Conservation (phyloP, 257 asterid genomes). For the Solanum piurae region DNA sequence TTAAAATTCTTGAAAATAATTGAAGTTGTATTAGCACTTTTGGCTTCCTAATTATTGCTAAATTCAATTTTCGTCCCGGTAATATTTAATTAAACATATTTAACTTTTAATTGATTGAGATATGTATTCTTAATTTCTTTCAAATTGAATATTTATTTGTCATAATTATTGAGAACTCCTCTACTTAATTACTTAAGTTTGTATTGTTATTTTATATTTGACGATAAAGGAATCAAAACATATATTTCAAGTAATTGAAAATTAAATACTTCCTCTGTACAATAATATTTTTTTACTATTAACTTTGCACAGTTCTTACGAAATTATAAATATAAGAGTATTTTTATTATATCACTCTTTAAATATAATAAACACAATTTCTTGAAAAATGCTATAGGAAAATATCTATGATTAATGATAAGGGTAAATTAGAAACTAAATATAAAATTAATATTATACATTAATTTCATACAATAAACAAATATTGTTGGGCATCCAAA, state of each 20-base stretch:
- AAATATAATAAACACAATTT: no score
- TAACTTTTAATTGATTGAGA: not conserved
- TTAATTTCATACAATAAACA: no score
- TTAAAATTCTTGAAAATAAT: not conserved
- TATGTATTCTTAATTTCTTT: not conserved
- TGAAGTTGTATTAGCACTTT: not conserved
- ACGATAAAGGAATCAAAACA: not conserved
- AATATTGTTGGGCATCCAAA: accelerated
- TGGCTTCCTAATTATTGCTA: not conserved
- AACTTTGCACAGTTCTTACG: no score
- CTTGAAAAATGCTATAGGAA: no score
- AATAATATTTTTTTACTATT: no score
- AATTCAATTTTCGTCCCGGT: not conserved
- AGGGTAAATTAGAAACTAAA: no score
- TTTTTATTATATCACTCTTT: no score
- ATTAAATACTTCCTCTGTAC: not conserved
- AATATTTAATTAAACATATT: not conserved
- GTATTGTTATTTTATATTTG: not conserved
- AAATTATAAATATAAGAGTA: no score
- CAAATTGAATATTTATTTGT: not conserved
- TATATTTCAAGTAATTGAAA: not conserved
- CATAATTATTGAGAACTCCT: not conserved
- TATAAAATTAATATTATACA: no score
- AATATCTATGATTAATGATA: no score
- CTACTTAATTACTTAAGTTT: not conserved